Base-by-base conservation (phyloP, 1,139 yeast species). In the Debaryomyces udenii region DNA sequence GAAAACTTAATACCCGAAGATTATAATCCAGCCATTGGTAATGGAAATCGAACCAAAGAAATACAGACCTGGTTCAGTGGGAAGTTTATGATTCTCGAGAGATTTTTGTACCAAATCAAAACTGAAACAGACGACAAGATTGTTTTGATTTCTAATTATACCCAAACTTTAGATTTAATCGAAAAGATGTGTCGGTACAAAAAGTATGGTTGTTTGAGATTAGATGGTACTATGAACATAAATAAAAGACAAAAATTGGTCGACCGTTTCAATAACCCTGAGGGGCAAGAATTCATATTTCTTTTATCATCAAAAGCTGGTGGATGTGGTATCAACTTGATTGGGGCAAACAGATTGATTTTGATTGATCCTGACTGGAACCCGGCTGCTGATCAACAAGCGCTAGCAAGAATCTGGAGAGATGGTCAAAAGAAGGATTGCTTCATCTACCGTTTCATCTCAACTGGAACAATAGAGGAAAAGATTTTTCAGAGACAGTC, bases 351-450 rank as follows among this genome's bases (percentile, higher is more conserved):
- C 55, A 74, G 99, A 47, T 71, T 93, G 46, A 80, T 93, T 22
- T 70, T 93, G 42, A 74, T 93, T 55, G 99, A 93, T 59, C 99
- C 99, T 0, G 99, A 94, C 62, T 93, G 99, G 99, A 93, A 93
- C 55, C 99, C 99, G 0, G 99, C 99, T 0, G 86, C 97, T 2
- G 99, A 93, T 60, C 99, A 93, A 61, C 99, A 93, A 65, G 99
- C 99, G 0, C 72, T 93, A 46, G 99, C 99, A 0, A 79, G 99
- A 62, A 96, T 93, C 3, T 93, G 99, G 99, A 84, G 99, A 72
- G 99, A 93, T 66, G 99, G 99, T 0, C 99, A 93, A 58, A 91
- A 88, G 74, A 93, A 93, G 64, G 96, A 88, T 62, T 93, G 99
- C 66, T 93, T 86, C 57, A 94, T 93, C 39, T 93, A 93, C 60